Conservation (phyloP, 2,329 filamentous ascomycete genomes). For the Elsinoe perseae region DNA sequence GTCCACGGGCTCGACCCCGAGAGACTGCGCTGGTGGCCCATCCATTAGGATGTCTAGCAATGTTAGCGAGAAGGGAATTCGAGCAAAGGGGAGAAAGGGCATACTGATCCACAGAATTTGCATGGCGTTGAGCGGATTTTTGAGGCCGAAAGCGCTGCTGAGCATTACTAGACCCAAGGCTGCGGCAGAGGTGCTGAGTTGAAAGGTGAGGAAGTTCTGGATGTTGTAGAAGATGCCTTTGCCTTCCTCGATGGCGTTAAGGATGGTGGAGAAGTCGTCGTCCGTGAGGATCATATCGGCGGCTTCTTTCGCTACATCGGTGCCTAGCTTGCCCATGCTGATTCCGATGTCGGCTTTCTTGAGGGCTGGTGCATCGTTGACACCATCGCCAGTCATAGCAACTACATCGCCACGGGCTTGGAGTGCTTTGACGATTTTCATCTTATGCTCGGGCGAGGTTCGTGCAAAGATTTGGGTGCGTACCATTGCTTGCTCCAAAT, state of each 20-base stretch:
- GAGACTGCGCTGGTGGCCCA: constrained; percentile 89
- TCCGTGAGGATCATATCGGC: constrained; percentile 90
- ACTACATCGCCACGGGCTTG: constrained; percentile 93
- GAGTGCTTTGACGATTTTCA: constrained; percentile 89
- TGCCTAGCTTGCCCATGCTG: constrained; percentile 89
- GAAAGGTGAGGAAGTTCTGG: constrained; percentile 97
- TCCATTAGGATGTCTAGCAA: constrained; percentile 94
- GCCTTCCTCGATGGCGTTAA: constrained; percentile 94
- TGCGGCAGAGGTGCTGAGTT: constrained; percentile 92
- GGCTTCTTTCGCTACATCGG: constrained; percentile 93
- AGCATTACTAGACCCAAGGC: constrained; percentile 84
- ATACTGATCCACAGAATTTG: constrained; percentile 99
- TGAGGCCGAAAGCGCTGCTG: constrained; percentile 86
- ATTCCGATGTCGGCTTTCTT: constrained; percentile 98
- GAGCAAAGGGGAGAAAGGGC: constrained; percentile 32
- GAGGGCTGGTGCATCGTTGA: constrained; percentile 92
- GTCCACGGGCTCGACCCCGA: constrained; percentile 92
- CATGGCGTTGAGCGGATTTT: constrained; percentile 96
- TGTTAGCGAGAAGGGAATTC: constrained; percentile 24
- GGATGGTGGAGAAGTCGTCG: constrained; percentile 83
- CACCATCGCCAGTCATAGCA: constrained; percentile 97
- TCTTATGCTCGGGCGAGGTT: constrained; percentile 93
- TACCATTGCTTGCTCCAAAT: constrained; percentile 75
- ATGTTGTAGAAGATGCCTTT: constrained; percentile 99
- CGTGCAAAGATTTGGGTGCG: constrained; percentile 92